Evolutionary conservation across 2,329 filamentous ascomycete species (phyloP).

Genomic region (Cladophialophora psammophila): DNA sequence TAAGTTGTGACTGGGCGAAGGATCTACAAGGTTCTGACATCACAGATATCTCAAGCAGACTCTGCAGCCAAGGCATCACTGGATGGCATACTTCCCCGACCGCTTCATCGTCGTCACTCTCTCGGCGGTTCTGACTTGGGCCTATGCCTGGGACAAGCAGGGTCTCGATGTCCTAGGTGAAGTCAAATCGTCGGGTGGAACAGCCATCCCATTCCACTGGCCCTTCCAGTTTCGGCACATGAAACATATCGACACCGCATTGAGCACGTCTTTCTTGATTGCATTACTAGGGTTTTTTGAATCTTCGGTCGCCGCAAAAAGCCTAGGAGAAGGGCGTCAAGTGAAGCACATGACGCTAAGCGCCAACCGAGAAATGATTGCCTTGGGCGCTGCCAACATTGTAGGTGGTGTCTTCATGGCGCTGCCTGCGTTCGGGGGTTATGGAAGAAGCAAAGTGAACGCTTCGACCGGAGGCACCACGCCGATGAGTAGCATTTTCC

Average conservation of each 20-base stretch:
- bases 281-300: constrained; percentile 98
- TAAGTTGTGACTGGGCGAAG: constrained; percentile 52
- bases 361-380: constrained; percentile 91
- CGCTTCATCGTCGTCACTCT: constrained; percentile 87
- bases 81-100: constrained; percentile 88
- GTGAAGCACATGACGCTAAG: constrained; percentile 84
- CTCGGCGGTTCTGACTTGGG: constrained; percentile 80
- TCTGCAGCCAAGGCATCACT: constrained; percentile 78
- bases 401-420: constrained; percentile 90
- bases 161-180: constrained; percentile 85
- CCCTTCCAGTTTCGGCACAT: constrained; percentile 80
- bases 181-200: constrained; percentile 70
- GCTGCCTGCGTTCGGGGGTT: constrained; percentile 92
- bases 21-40: constrained; percentile 20
- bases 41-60: constrained; percentile 78
- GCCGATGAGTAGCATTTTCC: constrained; percentile 89
- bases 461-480: constrained; percentile 88
- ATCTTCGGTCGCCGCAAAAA: constrained; percentile 94
- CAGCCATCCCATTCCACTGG: constrained; percentile 80
- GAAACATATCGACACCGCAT: constrained; percentile 80
- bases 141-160: constrained; percentile 76
- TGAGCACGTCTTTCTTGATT: constrained; percentile 92
- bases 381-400: constrained; percentile 89
- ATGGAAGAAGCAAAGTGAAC: constrained; percentile 95
- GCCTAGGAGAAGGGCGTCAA: constrained; percentile 70